These are phyloP conservation scores for Penicillium pancosmium DNA, from an alignment of 495 filamentous ascomycete genomes.

Conservation along the genomic window DNA sequence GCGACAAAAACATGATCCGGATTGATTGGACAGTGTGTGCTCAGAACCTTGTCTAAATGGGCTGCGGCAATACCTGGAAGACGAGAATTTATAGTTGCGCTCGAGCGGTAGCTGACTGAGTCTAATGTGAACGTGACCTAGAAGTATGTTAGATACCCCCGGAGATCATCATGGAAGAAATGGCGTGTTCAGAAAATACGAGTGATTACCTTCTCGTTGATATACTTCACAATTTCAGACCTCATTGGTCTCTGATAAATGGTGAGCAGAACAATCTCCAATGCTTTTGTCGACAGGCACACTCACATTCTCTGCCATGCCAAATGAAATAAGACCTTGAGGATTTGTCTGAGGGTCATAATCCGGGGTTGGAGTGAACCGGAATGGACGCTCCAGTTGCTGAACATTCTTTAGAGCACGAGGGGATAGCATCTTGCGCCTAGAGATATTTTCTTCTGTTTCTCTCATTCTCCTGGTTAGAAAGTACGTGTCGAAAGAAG, in stretches of 20 bases:
- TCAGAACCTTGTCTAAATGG: slow-evolving; percentile 43
- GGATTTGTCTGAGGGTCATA: slow-evolving; percentile 37
- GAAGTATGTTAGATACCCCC: slow-evolving; percentile 2
- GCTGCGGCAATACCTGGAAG: slow-evolving; percentile 35
- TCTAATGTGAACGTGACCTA: slow-evolving; percentile 33
- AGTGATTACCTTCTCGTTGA: slow-evolving; percentile 33
- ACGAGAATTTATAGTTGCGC: slow-evolving; percentile 29
- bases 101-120: slow-evolving; percentile 35
- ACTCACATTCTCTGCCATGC: slow-evolving; percentile 39
- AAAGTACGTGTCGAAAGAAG: background rate
- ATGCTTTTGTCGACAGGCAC: background rate
- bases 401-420: slow-evolving; percentile 31
- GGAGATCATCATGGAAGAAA: background rate
- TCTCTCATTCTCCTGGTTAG: too few species aligned
- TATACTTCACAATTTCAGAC: slow-evolving; percentile 33
- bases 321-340: slow-evolving; percentile 37
- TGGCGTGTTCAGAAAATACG: background rate
- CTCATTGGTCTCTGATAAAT: slow-evolving; percentile 30
- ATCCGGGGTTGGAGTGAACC: slow-evolving; percentile 30
- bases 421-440: slow-evolving; percentile 33
- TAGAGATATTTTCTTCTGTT: background rate
- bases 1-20: slow-evolving; percentile 38
- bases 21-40: slow-evolving; percentile 33
- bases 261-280: background rate
- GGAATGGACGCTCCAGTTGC: slow-evolving; percentile 30